phyloP scores from a whole-genome alignment of 2,329 filamentous ascomycete genomes.

The Diaporthe sp. region DNA sequence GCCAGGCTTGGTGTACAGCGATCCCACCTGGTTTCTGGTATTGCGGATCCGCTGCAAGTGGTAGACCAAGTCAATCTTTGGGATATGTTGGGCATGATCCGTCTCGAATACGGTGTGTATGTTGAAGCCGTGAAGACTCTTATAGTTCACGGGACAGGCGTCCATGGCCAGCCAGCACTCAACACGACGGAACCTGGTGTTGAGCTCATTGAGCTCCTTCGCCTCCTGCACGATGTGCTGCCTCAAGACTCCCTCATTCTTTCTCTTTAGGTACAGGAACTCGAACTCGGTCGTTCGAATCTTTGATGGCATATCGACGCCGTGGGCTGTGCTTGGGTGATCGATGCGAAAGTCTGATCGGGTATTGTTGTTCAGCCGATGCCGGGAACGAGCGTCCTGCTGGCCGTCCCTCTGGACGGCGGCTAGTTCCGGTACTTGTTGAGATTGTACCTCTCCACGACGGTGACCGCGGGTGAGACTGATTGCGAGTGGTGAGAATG shows the following conservation, averaged over 20 bases:
- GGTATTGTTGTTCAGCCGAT: background rate
- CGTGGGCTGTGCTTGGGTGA: background rate
- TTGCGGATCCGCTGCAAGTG: no score
- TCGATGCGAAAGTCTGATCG: rapidly evolving
- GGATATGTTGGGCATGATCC: rapidly evolving
- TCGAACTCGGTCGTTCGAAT: background rate
- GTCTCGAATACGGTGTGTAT: rapidly evolving
- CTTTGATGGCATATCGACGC: background rate
- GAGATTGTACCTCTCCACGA: no score
- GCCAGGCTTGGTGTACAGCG: no score
- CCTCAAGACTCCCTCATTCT: no score
- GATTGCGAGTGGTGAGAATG: constrained; percentile 28
- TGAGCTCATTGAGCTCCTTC: no score
- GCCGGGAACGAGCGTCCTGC: no score
- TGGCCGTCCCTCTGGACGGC: background rate
- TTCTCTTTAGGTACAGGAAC: no score
- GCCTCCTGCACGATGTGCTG: no score
- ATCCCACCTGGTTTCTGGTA: no score
- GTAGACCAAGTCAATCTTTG: background rate
- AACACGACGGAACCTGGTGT: no score
- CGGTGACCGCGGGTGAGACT: background rate
- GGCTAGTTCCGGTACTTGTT: no score
- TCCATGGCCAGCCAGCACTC: background rate
- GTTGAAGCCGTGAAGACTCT: background rate
- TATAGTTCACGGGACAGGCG: rapidly evolving